Evolutionary conservation across 2,329 filamentous ascomycete genomes (phyloP), one percentile per base, ranked within the genome.

Genomic region (Septoria linicola): DNA sequence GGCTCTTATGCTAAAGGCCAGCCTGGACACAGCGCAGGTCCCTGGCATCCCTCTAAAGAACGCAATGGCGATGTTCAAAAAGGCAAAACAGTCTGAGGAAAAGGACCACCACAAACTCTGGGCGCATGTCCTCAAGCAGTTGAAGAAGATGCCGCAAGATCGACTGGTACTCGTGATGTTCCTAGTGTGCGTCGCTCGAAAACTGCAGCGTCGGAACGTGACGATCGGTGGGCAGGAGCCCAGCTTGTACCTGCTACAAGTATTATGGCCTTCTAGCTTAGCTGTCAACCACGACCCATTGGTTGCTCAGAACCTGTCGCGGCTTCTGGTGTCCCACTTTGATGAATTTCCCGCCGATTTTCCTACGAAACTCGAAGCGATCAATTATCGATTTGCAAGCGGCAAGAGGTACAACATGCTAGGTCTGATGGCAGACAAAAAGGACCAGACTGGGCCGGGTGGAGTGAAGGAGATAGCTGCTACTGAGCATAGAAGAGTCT

Each of bases 61-160:
- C 19, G 43, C 44, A 17, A 34, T 42, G 16, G 41, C 44, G 11
- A 51, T 58, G 20, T 53, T 51, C 19, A 34, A 51, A 44, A 58
- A 44, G 41, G 36, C 41, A 13, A 51, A 17, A 6, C 45, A 55
- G 32, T 47, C 30, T 8, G 31, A 47, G 19, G 49, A 48, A 19
- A 41, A 49, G 23, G 42, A 46, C 16, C 42, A 42, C 7, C 51
- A 48, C 11, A 36, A 39, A 6, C 41, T 59, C 13, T 56, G 48
- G 43, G 25, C 44, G 8, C 37, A 48, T 39, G 31, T 59, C 16
- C 35, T 53, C 10, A 56, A 54, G 39, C 41, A 52, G 25, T 43
- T 59, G 43, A 53, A 51, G 27, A 51, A 49, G 27, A 46, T 59
- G 16, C 56, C 56, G 37, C 48, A 53, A 17, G 53, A 59, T 2